phyloP scores from a whole-genome alignment of 257 asterid genomes.

The Jaltomata sinuosa region DNA sequence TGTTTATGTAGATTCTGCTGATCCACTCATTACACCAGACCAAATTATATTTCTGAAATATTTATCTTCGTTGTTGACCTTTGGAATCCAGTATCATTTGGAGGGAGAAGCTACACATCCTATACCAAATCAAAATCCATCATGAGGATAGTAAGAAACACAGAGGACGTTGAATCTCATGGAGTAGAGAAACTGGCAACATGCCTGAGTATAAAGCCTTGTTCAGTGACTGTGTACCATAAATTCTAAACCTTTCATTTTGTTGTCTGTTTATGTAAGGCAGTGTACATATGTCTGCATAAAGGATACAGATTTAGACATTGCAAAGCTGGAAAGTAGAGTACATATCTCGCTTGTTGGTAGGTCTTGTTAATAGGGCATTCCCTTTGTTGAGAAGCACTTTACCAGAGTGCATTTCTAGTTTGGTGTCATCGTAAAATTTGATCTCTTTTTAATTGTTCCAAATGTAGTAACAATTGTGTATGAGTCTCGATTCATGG shows the following conservation, averaged over 20 bases:
- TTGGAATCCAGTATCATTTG: constrained; percentile 3
- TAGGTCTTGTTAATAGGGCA: neutral
- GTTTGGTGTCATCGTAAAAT: neutral
- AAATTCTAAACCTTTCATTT: neutral
- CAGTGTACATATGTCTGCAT: neutral
- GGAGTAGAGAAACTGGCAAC: neutral
- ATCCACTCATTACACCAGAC: neutral
- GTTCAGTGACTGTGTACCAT: neutral
- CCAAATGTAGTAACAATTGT: neutral
- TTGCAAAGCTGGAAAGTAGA: neutral
- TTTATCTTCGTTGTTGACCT: neutral
- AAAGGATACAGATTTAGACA: neutral
- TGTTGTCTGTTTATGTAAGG: neutral
- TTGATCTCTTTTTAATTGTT: neutral
- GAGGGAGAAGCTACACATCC: neutral
- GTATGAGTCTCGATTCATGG: neutral
- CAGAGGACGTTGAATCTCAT: neutral
- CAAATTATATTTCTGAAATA: neutral
- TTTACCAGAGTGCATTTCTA: neutral
- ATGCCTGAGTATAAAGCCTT: neutral
- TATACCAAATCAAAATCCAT: neutral
- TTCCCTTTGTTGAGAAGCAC: neutral
- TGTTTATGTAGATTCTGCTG: neutral
- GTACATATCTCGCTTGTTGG: neutral
- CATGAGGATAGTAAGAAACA: neutral